Conservation (phyloP, 768 basidiomycete species). For the Cyclocybe cylindracea region DNA sequence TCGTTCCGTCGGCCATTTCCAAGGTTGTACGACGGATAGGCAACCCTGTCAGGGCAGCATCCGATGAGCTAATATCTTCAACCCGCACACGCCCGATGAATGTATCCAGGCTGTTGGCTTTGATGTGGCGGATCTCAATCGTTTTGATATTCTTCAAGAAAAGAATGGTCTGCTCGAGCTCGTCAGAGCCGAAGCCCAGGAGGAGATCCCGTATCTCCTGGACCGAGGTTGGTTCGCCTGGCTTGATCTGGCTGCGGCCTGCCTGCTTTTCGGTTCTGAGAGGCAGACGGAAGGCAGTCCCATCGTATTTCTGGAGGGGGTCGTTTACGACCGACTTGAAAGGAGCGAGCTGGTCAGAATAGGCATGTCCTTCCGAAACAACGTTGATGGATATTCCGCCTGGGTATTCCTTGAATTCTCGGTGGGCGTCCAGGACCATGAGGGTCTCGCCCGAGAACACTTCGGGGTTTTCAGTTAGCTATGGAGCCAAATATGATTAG, state of each 20-base stretch:
- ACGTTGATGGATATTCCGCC: slow-evolving; percentile 33
- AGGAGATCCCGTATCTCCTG: slow-evolving; percentile 38
- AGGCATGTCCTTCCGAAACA: slow-evolving; percentile 13
- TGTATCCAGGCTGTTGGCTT: slow-evolving; percentile 8
- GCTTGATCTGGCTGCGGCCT: slow-evolving; percentile 31
- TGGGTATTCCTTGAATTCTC: slow-evolving; percentile 20
- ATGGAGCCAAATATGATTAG: not conserved
- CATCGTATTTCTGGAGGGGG: slow-evolving; percentile 20
- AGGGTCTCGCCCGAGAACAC: slow-evolving; percentile 40
- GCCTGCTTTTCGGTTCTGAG: slow-evolving; percentile 35
- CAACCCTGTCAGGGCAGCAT: no score
- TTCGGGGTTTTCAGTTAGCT: slow-evolving; percentile 51
- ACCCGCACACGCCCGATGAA: slow-evolving; percentile 3
- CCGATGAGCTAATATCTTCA: not conserved
- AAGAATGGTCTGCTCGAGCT: slow-evolving; percentile 38
- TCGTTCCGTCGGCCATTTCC: not conserved
- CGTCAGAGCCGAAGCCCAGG: slow-evolving; percentile 34
- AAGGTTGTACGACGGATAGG: not conserved
- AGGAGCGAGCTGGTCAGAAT: slow-evolving; percentile 14
- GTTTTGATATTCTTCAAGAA: slow-evolving; percentile 39
- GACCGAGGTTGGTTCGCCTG: slow-evolving; percentile 9
- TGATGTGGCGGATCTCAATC: slow-evolving; percentile 39
- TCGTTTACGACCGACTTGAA: slow-evolving; percentile 11
- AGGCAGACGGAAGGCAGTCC: slow-evolving; percentile 46
- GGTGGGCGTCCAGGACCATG: slow-evolving; percentile 44